phyloP scores from a whole-genome alignment of 192 early-diverging fungal genomes.

The Gorgonomyces haynaldii region DNA sequence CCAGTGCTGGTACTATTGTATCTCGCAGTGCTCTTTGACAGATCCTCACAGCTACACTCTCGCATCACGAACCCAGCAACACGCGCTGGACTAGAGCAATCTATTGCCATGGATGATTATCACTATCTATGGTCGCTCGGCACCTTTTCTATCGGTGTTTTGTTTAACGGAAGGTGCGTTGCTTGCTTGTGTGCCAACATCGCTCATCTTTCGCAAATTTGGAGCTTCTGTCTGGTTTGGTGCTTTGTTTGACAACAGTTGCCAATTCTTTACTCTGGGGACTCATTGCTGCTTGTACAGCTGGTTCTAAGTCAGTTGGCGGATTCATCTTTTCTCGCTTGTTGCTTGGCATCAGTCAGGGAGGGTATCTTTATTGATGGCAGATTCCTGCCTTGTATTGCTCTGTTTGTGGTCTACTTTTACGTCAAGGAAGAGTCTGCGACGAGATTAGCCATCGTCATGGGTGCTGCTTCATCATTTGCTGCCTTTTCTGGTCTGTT shows the following conservation, averaged over 20 bases:
- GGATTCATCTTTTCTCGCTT: conserved; percentile 12
- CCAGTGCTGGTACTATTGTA: conserved; percentile 16
- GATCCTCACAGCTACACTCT: conserved; percentile 1
- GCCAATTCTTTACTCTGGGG: neutral
- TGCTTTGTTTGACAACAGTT: neutral
- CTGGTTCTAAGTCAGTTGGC: conserved; percentile 8
- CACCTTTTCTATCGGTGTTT: too few species aligned
- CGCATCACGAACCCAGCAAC: neutral
- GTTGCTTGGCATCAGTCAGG: conserved; percentile 14
- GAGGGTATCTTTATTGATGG: conserved; percentile 12
- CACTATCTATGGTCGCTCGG: neutral
- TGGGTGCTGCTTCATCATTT: conserved; percentile 9
- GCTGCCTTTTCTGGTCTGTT: conserved; percentile 13
- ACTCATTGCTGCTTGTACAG: neutral
- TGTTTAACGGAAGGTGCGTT: neutral
- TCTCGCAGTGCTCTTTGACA: conserved; percentile 4
- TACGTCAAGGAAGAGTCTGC: conserved; percentile 29
- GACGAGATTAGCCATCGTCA: conserved; percentile 17
- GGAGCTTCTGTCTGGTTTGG: neutral
- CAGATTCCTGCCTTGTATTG: conserved; percentile 17
- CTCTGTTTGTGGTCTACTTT: conserved; percentile 20
- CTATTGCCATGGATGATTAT: neutral
- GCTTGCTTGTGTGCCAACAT: neutral
- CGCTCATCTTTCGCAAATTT: neutral
- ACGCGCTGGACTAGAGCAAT: neutral